Base-by-base conservation (phyloP, 2,329 filamentous ascomycete genomes). In the Trichoderma arundinaceum region DNA sequence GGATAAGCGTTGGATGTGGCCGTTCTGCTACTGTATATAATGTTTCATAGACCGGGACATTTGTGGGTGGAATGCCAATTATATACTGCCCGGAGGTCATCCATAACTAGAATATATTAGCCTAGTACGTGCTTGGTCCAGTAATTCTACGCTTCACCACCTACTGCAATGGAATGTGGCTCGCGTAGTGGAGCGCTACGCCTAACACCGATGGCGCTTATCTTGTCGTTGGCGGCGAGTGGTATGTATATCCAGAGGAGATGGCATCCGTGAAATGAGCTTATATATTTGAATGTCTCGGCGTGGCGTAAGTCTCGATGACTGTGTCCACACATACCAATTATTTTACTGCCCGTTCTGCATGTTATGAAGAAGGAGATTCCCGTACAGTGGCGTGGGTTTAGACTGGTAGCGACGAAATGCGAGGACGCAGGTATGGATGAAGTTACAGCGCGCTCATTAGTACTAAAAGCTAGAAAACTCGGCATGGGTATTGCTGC, bases 311-410 rank as follows among this genome's bases (percentile, higher is more conserved):
- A 43, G 7, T 44, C 28, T 35, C 32, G 12, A 22, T 59, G 39
- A 4, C 35, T 43, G 22, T 59, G 56, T 43, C 39, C 56, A 48
- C 35, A 35, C 13, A 59, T 59, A 48, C 19, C 39, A 17, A 59
- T 10, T 17, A 46, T 48, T 10, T 32, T 17, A 48, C 32, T 17
- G 7, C 43, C 32, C 7, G 9, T 28, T 49, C 10, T 49, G 3
- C n/a, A n/a, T 22, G 43, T 19, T 2, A 43, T 7, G 22, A 60
- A 61, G 19, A 61, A 61, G 9, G 43, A 33, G 17, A 61, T 22
- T 39, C 58, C 58, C 9, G 22, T 61, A n/a, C 58, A 61, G 13
- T 52, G 9, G 8, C 17, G 28, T 28, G 58, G 58, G 19, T 61
- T 44, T 9, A 46, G 13, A 8, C 15, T 41, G 17, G 46, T 52